Conservation (phyloP, 371 early-diverging fungal genomes). For the Nosema muscidifuracis region DNA sequence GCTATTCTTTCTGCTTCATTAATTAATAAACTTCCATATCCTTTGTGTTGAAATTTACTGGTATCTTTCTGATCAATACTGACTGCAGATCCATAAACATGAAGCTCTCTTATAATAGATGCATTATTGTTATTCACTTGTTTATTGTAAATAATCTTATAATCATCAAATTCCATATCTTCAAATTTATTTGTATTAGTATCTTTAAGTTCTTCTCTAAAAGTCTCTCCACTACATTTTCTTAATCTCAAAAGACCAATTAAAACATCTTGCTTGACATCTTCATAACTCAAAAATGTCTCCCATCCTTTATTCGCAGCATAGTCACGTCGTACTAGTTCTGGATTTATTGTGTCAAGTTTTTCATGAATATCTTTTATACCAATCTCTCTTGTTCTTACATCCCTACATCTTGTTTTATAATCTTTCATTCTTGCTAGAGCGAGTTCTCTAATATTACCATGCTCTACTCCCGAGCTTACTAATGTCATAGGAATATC, state of each 20-base stretch:
- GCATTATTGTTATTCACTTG: conserved; percentile 26
- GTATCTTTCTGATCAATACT: conserved; percentile 88
- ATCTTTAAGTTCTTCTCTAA: conserved; percentile 76
- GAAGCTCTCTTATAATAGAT: conserved; percentile 92
- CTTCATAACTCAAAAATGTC: conserved; percentile 96
- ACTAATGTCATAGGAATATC: conserved; percentile 99
- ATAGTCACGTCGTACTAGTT: conserved; percentile 94
- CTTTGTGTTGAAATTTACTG: conserved; percentile 97
- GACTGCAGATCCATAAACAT: conserved; percentile 96
- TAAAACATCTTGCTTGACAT: conserved; percentile 89
- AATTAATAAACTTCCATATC: conserved; percentile 93
- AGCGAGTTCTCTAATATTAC: conserved; percentile 92
- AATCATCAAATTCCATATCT: background rate
- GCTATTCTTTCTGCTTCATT: conserved; percentile 98
- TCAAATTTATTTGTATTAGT: conserved; percentile 66
- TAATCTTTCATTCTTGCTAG: conserved; percentile 90
- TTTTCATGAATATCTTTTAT: conserved; percentile 94
- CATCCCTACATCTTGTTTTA: conserved; percentile 90
- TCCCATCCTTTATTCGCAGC: conserved; percentile 98
- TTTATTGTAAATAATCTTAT: background rate
- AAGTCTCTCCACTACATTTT: conserved; percentile 78
- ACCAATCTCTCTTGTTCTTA: conserved; percentile 96
- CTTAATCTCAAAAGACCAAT: conserved; percentile 90
- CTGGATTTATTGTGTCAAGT: conserved; percentile 77
- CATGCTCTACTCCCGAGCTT: conserved; percentile 96